Conservation (phyloP, 495 filamentous ascomycete species). For the Aspergillus coremiiformis region DNA sequence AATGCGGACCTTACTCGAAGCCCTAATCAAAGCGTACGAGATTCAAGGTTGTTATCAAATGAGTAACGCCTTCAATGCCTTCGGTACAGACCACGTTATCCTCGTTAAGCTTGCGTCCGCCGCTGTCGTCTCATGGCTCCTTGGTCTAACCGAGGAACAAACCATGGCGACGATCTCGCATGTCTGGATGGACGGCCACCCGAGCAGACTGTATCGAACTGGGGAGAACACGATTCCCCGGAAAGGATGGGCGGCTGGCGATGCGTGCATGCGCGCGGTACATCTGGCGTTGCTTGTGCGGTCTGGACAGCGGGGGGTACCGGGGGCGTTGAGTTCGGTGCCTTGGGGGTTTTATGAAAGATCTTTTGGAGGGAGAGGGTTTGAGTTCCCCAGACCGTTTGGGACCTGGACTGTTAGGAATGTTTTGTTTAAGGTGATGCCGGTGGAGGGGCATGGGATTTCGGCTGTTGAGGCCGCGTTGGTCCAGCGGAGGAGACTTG, state of each 20-base stretch:
- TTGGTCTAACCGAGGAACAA: slow-evolving; percentile 27
- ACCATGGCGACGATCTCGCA: slow-evolving; percentile 32
- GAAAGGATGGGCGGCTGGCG: slow-evolving; percentile 43
- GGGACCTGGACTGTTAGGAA: slow-evolving; percentile 29
- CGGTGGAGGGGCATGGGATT: slow-evolving; percentile 34
- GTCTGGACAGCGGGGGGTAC: slow-evolving; percentile 31
- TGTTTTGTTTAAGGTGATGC: slow-evolving; percentile 33
- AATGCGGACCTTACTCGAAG: slow-evolving; percentile 17
- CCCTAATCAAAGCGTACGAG: slow-evolving; percentile 41
- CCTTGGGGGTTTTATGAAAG: slow-evolving; percentile 33
- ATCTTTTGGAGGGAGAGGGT: slow-evolving; percentile 20
- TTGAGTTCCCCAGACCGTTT: slow-evolving; percentile 24
- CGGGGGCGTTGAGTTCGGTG: slow-evolving; percentile 22
- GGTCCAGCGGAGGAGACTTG: no score
- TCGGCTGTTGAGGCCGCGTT: slow-evolving; percentile 33
- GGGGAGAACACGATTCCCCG: slow-evolving; percentile 31
- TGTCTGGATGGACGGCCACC: slow-evolving; percentile 34
- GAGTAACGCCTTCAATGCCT: slow-evolving; percentile 31
- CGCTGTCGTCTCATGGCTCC: slow-evolving; percentile 30
- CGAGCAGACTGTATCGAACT: slow-evolving; percentile 28
- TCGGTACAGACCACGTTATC: slow-evolving; percentile 41
- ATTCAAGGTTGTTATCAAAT: slow-evolving; percentile 40
- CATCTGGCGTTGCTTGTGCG: slow-evolving; percentile 28
- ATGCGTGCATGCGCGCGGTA: slow-evolving; percentile 40
- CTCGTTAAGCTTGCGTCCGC: slow-evolving; percentile 39